Base-by-base conservation (phyloP, 768 basidiomycete species). In the Mycena latifolia region DNA sequence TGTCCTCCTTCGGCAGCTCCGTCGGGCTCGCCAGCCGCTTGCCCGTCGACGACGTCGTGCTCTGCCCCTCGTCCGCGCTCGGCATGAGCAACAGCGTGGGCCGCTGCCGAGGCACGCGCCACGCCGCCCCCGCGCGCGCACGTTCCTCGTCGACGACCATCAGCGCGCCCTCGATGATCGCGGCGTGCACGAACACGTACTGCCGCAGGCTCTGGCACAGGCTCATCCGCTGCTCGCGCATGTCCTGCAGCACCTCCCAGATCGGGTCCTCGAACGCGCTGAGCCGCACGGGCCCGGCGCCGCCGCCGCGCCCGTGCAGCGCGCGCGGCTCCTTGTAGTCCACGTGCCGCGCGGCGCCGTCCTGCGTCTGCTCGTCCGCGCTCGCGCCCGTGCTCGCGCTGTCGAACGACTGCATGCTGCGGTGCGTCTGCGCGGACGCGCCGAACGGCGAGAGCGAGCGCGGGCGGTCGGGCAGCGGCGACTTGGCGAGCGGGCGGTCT, bases 151-250 rank as follows among this genome's bases (percentile, higher is more conserved):
- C 93, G 50, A 91, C 84, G 20, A 95, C 81, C 84, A 86, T 84
- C 78, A 95, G 77, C 18, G 91, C 86, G 9, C 94, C 94, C 77
- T 94, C 92, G 62, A 95, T 86, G 61, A 96, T 83, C 20, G 90
- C 94, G 31, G 91, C 89, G 75, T 98, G 94, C 39, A 95, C 93
- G 77, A 96, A 98, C 22, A 96, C 91, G 73, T 96, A 99, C 79
- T 99, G 97, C 63, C 96, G 82, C 74, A 96, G 79, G 76, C 93
- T 97, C 82, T 97, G 96, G 75, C 96, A 97, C 66, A 98, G 79
- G 73, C 94, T 95, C 97, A 99, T 99, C 58, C 97, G 84, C 79
- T 98, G 96, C 77, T 96, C 91, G 48, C 97, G 86, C 91, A 99
- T 95, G 74, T 96, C 94, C 78, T 96, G 94, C 55, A 98, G 83